Evolutionary conservation across 1,284 basidiomycete genomes (phyloP).

Genomic region (Clitocybe nebularis): DNA sequence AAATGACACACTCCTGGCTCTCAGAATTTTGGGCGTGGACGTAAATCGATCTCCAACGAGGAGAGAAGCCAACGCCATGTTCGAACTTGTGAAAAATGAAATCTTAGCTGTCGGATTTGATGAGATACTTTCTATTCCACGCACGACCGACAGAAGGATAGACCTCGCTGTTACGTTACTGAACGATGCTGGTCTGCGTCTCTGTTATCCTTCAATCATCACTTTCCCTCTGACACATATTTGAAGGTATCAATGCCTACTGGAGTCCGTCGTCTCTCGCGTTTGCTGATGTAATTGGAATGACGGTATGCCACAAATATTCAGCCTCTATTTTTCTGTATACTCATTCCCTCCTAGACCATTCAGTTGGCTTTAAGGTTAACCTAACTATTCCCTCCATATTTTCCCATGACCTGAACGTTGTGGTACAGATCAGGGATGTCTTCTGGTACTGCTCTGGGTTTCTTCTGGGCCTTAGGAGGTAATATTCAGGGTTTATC

Average conservation of each 20-base stretch:
- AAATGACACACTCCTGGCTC: conserved; percentile 53
- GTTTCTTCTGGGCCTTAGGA: conserved; percentile 69
- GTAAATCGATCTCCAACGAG: conserved; percentile 49
- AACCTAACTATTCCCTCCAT: conserved; percentile 5
- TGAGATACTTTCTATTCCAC: conserved; percentile 58
- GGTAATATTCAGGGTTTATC: conserved; percentile 31
- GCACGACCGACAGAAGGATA: conserved; percentile 49
- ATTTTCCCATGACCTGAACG: too few relatives aligned
- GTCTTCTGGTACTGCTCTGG: conserved; percentile 60
- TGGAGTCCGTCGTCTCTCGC: conserved; percentile 56
- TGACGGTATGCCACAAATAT: conserved; percentile 45
- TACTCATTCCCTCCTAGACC: conserved; percentile 35
- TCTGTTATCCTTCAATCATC: neutral
- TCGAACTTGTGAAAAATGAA: conserved; percentile 66
- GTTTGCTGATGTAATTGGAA: conserved; percentile 58
- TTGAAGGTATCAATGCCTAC: conserved; percentile 58
- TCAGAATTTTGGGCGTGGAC: conserved; percentile 59
- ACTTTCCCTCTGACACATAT: conserved; percentile 3
- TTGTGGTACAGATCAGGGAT: conserved; percentile 49
- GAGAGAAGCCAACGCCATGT: conserved; percentile 54
- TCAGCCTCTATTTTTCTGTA: neutral
- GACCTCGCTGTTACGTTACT: conserved; percentile 61
- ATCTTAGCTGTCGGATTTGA: conserved; percentile 66
- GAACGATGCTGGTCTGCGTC: conserved; percentile 60
- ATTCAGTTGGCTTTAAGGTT: conserved; percentile 63